Conservation (phyloP, 441 rosid species). For the Croton laevigatus region DNA sequence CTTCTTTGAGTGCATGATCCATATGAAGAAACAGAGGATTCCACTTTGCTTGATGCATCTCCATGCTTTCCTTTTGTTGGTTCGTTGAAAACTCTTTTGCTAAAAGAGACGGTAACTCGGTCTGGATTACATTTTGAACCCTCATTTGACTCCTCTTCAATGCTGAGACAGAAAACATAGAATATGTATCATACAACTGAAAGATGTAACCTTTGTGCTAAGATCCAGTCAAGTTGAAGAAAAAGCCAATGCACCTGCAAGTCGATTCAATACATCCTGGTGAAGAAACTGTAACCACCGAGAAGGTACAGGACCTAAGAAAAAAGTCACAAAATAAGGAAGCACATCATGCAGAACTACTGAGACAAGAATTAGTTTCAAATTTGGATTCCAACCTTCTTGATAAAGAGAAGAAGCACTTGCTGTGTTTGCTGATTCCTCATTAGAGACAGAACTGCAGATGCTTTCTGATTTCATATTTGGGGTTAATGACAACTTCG, state of each 20-base stretch:
- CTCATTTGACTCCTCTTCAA: background rate
- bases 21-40: constrained; percentile 8
- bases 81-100: constrained; percentile 6
- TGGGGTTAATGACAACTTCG: constrained; percentile 1
- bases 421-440: background rate
- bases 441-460: background rate
- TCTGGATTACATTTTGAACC: constrained; percentile 12
- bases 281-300: constrained; percentile 11
- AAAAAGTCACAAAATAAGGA: background rate
- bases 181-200: background rate
- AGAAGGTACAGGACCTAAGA: constrained; percentile 10
- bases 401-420: constrained; percentile 11
- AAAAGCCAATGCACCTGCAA: constrained; percentile 12
- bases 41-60: constrained; percentile 13
- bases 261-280: background rate
- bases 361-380: background rate
- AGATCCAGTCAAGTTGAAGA: background rate
- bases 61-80: background rate
- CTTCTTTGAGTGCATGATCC: constrained; percentile 25
- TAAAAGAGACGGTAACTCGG: constrained; percentile 5
- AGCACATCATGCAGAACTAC: background rate
- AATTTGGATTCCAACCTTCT: constrained; percentile 2
- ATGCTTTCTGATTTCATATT: background rate
- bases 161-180: background rate
- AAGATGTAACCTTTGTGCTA: background rate